These are phyloP conservation scores for Zea luxurians DNA, from an alignment of 176 grass and related monocot genomes.

Conservation along the genomic window DNA sequence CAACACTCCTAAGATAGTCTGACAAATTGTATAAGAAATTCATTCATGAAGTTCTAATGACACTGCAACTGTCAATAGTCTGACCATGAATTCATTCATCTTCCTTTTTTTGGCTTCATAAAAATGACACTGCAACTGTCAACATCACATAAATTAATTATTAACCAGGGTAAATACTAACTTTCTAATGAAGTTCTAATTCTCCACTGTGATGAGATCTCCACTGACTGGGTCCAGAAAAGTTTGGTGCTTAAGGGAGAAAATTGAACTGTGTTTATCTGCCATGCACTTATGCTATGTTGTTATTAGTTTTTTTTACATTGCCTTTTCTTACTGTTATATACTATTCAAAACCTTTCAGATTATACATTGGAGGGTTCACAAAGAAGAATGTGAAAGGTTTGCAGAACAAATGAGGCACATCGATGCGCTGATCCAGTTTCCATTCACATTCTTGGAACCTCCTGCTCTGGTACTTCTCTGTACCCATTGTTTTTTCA, in stretches of 20 bases:
- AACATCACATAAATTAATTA: not conserved
- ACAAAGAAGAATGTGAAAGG: slow-evolving; percentile 89
- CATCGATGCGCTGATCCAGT: slow-evolving; percentile 52
- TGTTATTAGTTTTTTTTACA: slow-evolving; percentile 11
- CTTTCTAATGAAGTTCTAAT: not conserved
- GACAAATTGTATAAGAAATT: too few relatives aligned
- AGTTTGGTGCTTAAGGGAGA: not conserved
- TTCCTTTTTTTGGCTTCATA: not conserved
- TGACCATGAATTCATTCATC: not conserved
- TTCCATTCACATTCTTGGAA: slow-evolving; percentile 82
- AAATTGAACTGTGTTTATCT: not conserved
- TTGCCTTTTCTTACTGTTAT: slow-evolving; percentile 11
- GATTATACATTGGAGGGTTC: slow-evolving; percentile 71
- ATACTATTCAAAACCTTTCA: slow-evolving; percentile 35
- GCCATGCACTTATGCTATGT: not conserved
- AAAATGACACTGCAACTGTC: not conserved
- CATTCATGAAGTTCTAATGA: too few relatives aligned
- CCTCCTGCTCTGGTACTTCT: slow-evolving; percentile 38
- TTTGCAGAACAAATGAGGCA: slow-evolving; percentile 72
- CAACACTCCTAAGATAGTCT: too few relatives aligned
- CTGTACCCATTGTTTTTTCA: not conserved
- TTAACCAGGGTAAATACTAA: not conserved
- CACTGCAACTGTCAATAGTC: too few relatives aligned
- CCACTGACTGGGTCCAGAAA: slow-evolving; percentile 8
- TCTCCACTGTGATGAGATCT: not conserved